Evolutionary conservation across 768 basidiomycete genomes (phyloP), one percentile per base, ranked within the genome.

Genomic region (Imleria badia): DNA sequence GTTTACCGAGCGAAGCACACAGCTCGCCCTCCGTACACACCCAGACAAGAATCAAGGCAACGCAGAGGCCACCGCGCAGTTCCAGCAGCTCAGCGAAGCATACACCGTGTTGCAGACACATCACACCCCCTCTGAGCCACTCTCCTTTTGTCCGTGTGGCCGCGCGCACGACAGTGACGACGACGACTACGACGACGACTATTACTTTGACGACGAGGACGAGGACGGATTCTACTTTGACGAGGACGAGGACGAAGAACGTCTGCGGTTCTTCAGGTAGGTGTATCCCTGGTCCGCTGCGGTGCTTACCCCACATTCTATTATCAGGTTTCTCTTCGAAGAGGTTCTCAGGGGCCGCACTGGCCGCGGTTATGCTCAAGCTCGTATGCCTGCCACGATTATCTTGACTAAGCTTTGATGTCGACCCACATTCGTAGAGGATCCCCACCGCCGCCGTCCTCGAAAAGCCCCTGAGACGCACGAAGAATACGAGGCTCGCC

Each of bases 11-110:
- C 5, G 41, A 22, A 31, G 41, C 35, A 14, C 42, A 29, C 51
- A 87, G 83, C 73, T 84, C 49, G 87, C 87, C 6, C 73, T 89
- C 22, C 77, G 77, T 19, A 86, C 82, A 0, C 89, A 91, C 71
- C 88, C 89, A 9, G 89, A 89, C 72, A 90, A 89, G 73, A 89
- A 89, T 54, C 83, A 78, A 0, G 78, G 78, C 39, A 81, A 89
- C 59, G 78, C 77, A 38, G 74, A 78, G 59, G 88, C 87, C 43
- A 89, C 88, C 36, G 76, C 75, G 4, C 76, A 85, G 65, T 91
- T 91, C 63, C 88, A 91, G 69, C 72, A 75, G 48, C 67, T 92
- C 42, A 78, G 85, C 54, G 85, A 82, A 53, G 88, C 89, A 6
- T 92, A 89, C 71, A 76, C 79, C 43, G 65, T 80, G 30, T 75